phyloP scores from a whole-genome alignment of 2,329 filamentous ascomycete species.

The Aspergillus sp. region DNA sequence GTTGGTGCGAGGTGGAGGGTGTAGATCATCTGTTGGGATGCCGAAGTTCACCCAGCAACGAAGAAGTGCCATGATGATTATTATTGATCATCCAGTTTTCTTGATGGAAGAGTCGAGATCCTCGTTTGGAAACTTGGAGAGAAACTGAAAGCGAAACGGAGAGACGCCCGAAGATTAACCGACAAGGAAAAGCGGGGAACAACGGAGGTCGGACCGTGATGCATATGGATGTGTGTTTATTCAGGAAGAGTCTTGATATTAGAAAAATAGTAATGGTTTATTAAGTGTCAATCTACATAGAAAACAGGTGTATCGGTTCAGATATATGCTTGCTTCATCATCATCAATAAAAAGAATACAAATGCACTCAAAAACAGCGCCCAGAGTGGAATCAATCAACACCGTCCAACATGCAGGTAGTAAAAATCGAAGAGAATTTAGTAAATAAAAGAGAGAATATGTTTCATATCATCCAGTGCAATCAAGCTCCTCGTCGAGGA shows the following conservation, averaged over 20 bases:
- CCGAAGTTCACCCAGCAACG: neutral
- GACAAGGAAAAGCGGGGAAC: conserved; percentile 4
- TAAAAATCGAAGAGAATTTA: conserved; percentile 7
- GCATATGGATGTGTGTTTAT: conserved; percentile 1
- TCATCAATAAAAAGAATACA: conserved; percentile 1
- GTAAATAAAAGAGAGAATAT: conserved; percentile 7
- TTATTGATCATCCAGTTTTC: neutral
- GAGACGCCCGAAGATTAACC: conserved; percentile 24
- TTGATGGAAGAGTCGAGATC: neutral
- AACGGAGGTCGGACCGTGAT: conserved; percentile 15
- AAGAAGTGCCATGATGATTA: neutral
- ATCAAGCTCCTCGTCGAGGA: conserved; percentile 33
- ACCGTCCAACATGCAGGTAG: conserved; percentile 15
- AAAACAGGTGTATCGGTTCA: too few species aligned
- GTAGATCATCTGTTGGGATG: too few species aligned
- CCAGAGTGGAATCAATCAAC: conserved; percentile 7
- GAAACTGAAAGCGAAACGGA: conserved; percentile 18
- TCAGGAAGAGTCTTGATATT: too few species aligned
- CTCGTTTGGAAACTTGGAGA: neutral
- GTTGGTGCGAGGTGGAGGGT: too few species aligned
- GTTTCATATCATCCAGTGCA: neutral
- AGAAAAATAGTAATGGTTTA: too few species aligned
- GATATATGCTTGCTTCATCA: too few species aligned
- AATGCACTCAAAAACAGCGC: conserved; percentile 8
- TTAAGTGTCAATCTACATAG: too few species aligned